Percentiles rank a stretch among this genome's conserved stretches.
These are phyloP conservation scores for Lanmaoa pseudosensibilis DNA, from an alignment of 768 basidiomycete species.

Conservation along the genomic window DNA sequence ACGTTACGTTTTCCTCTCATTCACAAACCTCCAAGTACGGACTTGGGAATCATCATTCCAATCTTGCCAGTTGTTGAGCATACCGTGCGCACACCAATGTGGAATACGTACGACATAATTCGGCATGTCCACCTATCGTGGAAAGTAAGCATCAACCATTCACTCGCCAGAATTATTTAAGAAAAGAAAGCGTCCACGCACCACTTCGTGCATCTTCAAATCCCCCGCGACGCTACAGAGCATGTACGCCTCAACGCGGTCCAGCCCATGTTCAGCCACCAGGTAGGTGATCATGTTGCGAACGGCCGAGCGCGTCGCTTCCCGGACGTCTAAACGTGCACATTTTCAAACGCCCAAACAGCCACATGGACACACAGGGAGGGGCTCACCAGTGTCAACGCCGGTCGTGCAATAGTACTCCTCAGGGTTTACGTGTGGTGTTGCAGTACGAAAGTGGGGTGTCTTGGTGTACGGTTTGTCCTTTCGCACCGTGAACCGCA, in stretches of 20 bases:
- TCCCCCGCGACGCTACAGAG: slow-evolving; percentile 62
- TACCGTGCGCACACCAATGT: neutral
- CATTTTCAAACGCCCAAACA: neutral
- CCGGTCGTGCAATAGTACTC: slow-evolving; percentile 62
- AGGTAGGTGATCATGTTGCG: slow-evolving; percentile 59
- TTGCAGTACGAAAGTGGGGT: slow-evolving; percentile 50
- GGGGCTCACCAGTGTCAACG: slow-evolving; percentile 42
- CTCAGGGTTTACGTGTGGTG: slow-evolving; percentile 14
- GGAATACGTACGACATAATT: slow-evolving; percentile 53
- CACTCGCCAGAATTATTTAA: neutral
- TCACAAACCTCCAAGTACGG: slow-evolving; percentile 33
- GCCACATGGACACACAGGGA: no score
- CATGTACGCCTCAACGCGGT: slow-evolving; percentile 55
- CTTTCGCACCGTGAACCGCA: slow-evolving; percentile 56
- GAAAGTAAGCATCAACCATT: neutral
- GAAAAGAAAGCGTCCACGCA: slow-evolving; percentile 5
- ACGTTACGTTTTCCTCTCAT: neutral
- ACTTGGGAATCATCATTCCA: slow-evolving; percentile 56
- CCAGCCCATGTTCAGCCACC: slow-evolving; percentile 41
- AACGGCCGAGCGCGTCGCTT: slow-evolving; percentile 55
- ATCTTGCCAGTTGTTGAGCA: slow-evolving; percentile 35
- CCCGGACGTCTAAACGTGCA: slow-evolving; percentile 42
- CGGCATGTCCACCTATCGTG: slow-evolving; percentile 58
- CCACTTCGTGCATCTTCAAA: slow-evolving; percentile 63
- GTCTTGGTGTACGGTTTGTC: slow-evolving; percentile 58